phyloP scores from a whole-genome alignment of 108 stramenopile species.

The Nitzschia putrida region DNA sequence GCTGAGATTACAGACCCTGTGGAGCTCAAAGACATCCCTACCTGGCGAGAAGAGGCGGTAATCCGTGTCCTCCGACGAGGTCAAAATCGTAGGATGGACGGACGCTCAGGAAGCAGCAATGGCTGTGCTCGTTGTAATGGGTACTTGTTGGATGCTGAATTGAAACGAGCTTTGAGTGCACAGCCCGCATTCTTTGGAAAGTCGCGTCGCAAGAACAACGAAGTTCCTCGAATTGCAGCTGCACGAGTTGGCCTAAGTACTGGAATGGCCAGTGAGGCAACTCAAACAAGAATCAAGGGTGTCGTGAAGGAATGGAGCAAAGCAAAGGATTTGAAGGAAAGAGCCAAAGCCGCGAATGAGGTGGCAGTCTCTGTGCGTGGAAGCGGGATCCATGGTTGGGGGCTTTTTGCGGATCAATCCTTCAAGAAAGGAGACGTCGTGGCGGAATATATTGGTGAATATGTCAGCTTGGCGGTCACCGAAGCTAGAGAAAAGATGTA shows the following conservation, averaged over 20 bases:
- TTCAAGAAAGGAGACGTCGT: conserved; percentile 84
- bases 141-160: conserved; percentile 50
- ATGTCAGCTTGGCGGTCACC: conserved; percentile 77
- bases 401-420: conserved; percentile 74
- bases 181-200: conserved; percentile 43
- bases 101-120: conserved; percentile 52
- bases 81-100: conserved; percentile 72
- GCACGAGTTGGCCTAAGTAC: conserved; percentile 68
- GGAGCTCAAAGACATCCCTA: conserved; percentile 59
- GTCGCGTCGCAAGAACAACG: conserved; percentile 44
- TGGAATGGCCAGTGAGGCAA: conserved; percentile 61
- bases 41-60: conserved; percentile 69
- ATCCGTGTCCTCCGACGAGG: conserved; percentile 64
- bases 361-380: conserved; percentile 67
- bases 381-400: conserved; percentile 82
- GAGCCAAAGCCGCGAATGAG: conserved; percentile 41
- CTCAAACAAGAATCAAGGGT: conserved; percentile 33
- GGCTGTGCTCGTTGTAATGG: conserved; percentile 81
- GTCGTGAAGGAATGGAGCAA: conserved; percentile 7
- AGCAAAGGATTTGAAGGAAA: conserved; percentile 26
- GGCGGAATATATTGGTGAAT: conserved; percentile 96
- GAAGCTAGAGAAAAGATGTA: conserved; percentile 89
- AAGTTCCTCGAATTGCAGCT: conserved; percentile 49
- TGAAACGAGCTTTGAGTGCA: conserved; percentile 45
- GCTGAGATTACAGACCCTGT: conserved; percentile 48